Evolutionary conservation across 345 rosid species (phyloP), one percentile per base, ranked within the genome.

Genomic region (Chamaenerion angustifolium): DNA sequence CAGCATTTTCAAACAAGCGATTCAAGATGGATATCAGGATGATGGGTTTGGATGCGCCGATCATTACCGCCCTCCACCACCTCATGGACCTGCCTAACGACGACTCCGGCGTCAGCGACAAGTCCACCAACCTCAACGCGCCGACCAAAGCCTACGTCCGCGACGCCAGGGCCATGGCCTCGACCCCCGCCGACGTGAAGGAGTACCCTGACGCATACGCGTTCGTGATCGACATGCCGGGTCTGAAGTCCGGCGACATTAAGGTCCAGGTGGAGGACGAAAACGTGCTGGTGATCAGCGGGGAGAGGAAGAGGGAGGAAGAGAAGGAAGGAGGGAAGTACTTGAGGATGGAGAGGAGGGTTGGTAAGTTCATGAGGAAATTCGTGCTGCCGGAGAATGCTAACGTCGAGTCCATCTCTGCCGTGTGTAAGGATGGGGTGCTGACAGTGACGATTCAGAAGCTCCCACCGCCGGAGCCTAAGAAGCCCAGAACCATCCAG

Each of bases 161-260:
- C 0, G 96, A 88, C 18, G 81, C 82, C 0, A 73, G 74, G 45
- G 95, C 97, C 0, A 89, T 85, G 97, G 93, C 97, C 0, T 67
- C 78, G 1, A 89, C 97, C 3, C 88, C 89, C 0, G 94, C 90
- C 0, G 97, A 85, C 27, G 88, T 84, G 9, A 73, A 67, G 17
- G 93, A 88, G 64, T 64, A 55, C 11, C 73, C 76, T 0, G 69
- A 58, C 14, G 63, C 81, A 0, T 88, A 73, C 42, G 74, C 49
- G 0, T 88, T 88, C 71, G 56, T 82, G 3, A 56, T 88, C 37
- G 92, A 88, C 68, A 82, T 88, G 95, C 95, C 95, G 0, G 97
- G 97, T 12, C 52, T 85, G 55, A 82, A 74, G 15, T 71, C 71
- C 2, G 77, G 66, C 2, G 85, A 82, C 50, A 75, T 85, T 45